Conservation (phyloP, 306 rosid genomes). For the Purshia tridentata region DNA sequence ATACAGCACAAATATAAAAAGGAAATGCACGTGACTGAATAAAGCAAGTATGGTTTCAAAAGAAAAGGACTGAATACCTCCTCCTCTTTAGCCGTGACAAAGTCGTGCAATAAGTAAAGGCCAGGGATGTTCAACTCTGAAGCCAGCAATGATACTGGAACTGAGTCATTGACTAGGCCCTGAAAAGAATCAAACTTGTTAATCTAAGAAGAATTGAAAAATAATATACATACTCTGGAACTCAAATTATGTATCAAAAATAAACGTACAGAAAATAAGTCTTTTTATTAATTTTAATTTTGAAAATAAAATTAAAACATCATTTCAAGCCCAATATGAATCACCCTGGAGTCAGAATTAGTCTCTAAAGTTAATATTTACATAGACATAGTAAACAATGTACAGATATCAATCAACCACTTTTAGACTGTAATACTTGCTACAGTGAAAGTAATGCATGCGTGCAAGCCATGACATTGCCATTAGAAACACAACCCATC, state of each 20-base stretch:
- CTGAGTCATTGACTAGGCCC: constrained; percentile 47
- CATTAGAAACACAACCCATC: background rate
- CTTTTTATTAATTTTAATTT: background rate
- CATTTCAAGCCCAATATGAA: background rate
- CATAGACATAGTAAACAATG: background rate
- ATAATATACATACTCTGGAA: background rate
- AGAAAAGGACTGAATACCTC: constrained; percentile 43
- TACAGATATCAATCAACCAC: background rate
- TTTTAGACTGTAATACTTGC: background rate
- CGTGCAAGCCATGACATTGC: background rate
- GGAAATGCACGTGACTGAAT: background rate
- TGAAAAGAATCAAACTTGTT: constrained; percentile 23
- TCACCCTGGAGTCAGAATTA: background rate
- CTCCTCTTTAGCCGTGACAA: constrained; percentile 65
- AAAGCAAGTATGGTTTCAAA: constrained; percentile 6
- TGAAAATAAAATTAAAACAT: background rate
- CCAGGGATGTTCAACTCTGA: constrained; percentile 79
- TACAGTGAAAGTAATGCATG: no score
- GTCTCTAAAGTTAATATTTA: background rate
- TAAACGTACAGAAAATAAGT: background rate
- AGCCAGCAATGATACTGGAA: constrained; percentile 61
- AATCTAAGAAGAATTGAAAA: constrained; percentile 10
- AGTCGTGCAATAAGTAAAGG: constrained; percentile 69
- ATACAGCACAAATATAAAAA: background rate
- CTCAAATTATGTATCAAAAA: background rate